These are phyloP conservation scores for Microcyclospora tardicrescens DNA, from an alignment of 2,329 filamentous ascomycete genomes.

Conservation along the genomic window DNA sequence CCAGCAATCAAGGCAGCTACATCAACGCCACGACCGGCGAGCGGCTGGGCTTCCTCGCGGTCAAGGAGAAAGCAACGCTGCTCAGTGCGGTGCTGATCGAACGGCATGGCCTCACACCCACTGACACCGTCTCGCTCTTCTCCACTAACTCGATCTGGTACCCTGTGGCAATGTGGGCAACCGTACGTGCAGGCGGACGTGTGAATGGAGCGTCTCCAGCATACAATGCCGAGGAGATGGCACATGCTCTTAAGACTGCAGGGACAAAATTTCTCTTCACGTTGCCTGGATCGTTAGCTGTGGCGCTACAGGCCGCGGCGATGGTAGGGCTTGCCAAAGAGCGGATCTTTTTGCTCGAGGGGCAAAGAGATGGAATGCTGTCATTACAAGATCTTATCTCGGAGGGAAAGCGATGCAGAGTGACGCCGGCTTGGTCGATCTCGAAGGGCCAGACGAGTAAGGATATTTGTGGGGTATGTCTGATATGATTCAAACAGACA, in stretches of 20 bases:
- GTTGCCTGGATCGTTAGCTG: conserved; percentile 37
- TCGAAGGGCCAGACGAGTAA: conserved; percentile 39
- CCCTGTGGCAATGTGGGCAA: conserved; percentile 47
- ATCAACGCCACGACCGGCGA: conserved; percentile 47
- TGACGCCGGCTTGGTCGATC: conserved; percentile 36
- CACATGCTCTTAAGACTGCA: conserved; percentile 45
- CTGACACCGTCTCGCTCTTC: conserved; percentile 47
- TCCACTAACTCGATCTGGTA: conserved; percentile 54
- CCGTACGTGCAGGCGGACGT: conserved; percentile 36
- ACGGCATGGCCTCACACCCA: conserved; percentile 38
- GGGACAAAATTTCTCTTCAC: conserved; percentile 46
- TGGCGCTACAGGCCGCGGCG: conserved; percentile 40
- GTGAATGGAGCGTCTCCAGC: conserved; percentile 50
- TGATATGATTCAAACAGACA: conserved; percentile 26
- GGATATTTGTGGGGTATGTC: conserved; percentile 32
- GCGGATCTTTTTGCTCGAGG: conserved; percentile 43
- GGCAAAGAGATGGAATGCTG: conserved; percentile 33
- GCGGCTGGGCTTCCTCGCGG: conserved; percentile 41
- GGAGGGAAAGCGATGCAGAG: conserved; percentile 24
- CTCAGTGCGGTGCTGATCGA: conserved; percentile 47
- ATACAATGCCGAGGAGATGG: conserved; percentile 54
- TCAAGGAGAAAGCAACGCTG: conserved; percentile 43
- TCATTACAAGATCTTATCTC: conserved; percentile 32
- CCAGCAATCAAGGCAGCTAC: conserved; percentile 33
- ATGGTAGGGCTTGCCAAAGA: conserved; percentile 38